These are phyloP conservation scores for Penicillium hordei DNA, from an alignment of 2,329 filamentous ascomycete species.

Conservation along the genomic window DNA sequence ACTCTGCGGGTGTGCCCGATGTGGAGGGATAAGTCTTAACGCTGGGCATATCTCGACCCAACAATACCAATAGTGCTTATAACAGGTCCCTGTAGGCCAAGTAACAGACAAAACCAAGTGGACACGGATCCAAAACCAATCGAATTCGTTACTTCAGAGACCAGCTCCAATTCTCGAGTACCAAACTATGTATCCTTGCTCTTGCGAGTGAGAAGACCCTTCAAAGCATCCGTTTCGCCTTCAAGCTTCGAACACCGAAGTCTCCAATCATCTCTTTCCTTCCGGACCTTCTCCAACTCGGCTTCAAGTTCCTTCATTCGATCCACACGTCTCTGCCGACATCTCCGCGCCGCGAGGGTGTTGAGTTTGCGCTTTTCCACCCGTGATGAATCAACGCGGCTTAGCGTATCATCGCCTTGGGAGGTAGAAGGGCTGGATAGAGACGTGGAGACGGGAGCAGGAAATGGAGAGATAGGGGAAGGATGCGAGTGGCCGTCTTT, in stretches of 20 bases:
- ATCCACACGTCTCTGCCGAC: constrained; percentile 38
- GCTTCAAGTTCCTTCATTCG: constrained; percentile 34
- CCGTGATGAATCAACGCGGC: constrained; percentile 23
- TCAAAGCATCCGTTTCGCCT: constrained; percentile 38
- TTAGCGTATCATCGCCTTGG: constrained; percentile 15
- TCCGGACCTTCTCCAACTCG: constrained; percentile 33
- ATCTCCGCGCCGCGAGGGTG: constrained; percentile 38
- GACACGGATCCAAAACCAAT: background rate
- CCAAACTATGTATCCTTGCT: constrained; percentile 13
- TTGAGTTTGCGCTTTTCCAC: constrained; percentile 38
- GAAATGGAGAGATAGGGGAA: constrained; percentile 22
- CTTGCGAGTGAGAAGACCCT: constrained; percentile 26
- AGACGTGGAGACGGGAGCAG: constrained; percentile 17
- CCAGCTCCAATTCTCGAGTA: constrained; percentile 10
- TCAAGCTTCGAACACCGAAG: constrained; percentile 38
- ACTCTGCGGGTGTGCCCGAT: background rate
- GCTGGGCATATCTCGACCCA: too few relatives aligned
- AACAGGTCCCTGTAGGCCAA: background rate
- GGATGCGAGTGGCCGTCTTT: constrained; percentile 20
- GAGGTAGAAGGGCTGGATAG: constrained; percentile 21
- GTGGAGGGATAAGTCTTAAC: background rate
- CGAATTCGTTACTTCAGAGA: constrained; percentile 5
- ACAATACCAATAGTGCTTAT: background rate
- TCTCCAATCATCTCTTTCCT: constrained; percentile 38
- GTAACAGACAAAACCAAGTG: background rate